Conservation (phyloP, 257 asterid genomes). For the Solanum megistacrolobum region DNA sequence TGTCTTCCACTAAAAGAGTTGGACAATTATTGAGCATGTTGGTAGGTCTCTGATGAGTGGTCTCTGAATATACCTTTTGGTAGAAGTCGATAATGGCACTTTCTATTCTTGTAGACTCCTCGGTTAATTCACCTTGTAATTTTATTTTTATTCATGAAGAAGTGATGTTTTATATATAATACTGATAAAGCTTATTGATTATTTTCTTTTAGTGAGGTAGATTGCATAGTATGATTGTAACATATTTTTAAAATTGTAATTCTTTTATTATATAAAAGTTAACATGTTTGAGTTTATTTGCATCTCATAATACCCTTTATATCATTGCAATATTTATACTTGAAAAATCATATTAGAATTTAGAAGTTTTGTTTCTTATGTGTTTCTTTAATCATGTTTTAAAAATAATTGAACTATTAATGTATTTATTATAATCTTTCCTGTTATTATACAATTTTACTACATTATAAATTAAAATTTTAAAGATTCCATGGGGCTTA, state of each 20-base stretch:
- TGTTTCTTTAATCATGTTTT: not conserved
- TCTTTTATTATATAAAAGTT: not conserved
- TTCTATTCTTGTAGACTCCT: not conserved
- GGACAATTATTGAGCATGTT: not conserved
- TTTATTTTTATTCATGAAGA: not conserved
- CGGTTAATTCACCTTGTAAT: not conserved
- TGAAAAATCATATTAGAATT: not conserved
- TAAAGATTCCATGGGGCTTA: not conserved
- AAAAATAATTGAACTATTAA: not conserved
- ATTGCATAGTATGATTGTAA: not conserved
- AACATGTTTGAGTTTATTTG: not conserved
- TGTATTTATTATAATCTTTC: not conserved
- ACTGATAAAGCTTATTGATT: not conserved
- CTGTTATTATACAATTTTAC: not conserved
- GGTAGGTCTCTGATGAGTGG: not conserved
- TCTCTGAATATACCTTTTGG: not conserved
- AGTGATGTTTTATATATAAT: not conserved
- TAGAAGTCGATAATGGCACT: not conserved
- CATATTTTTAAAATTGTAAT: not conserved
- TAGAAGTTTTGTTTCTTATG: not conserved
- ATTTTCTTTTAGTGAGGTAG: not conserved
- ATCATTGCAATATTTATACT: not conserved
- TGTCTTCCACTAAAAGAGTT: not conserved
- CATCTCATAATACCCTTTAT: not conserved
- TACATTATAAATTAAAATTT: not conserved